Evolutionary conservation across 805 yeast genomes (phyloP).

Genomic region (Teunomyces kruisii): DNA sequence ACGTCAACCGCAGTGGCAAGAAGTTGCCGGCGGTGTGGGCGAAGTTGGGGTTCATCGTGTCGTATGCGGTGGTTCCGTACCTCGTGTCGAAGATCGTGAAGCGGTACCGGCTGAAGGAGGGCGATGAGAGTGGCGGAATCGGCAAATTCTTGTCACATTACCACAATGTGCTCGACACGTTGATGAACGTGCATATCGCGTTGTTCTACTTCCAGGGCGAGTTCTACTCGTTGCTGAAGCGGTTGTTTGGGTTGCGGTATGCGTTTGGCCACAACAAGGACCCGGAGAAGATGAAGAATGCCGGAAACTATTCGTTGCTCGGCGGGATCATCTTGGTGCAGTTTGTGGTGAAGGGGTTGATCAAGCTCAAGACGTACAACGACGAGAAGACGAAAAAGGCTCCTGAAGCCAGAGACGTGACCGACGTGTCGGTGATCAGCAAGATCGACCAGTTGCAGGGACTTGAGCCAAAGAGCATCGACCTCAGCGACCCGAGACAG

Average conservation of each 20-base stretch:
- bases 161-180: slow-evolving; percentile 46
- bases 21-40: slow-evolving; percentile 45
- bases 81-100: slow-evolving; percentile 31
- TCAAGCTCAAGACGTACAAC: slow-evolving; percentile 26
- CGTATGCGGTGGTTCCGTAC: slow-evolving; percentile 67
- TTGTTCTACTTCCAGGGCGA: slow-evolving; percentile 80
- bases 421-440: not conserved
- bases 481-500: slow-evolving; percentile 53
- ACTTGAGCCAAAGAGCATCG: slow-evolving; percentile 24
- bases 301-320: slow-evolving; percentile 71
- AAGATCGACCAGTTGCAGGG: slow-evolving; percentile 9
- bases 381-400: slow-evolving; percentile 1
- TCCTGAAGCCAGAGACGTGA: not conserved
- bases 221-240: slow-evolving; percentile 74
- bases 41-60: slow-evolving; percentile 57
- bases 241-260: slow-evolving; percentile 79
- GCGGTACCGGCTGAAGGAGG: slow-evolving; percentile 14
- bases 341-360: slow-evolving; percentile 43
- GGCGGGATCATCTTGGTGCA: slow-evolving; percentile 64
- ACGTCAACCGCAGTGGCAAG: slow-evolving; percentile 56
- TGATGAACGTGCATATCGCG: slow-evolving; percentile 73
- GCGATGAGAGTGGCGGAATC: slow-evolving; percentile 11
- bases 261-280: slow-evolving; percentile 65
- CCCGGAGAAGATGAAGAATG: slow-evolving; percentile 34
- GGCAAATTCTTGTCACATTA: slow-evolving; percentile 35